Evolutionary conservation across 768 basidiomycete genomes (phyloP).

Genomic region (Tricholoma bakamatsutake): DNA sequence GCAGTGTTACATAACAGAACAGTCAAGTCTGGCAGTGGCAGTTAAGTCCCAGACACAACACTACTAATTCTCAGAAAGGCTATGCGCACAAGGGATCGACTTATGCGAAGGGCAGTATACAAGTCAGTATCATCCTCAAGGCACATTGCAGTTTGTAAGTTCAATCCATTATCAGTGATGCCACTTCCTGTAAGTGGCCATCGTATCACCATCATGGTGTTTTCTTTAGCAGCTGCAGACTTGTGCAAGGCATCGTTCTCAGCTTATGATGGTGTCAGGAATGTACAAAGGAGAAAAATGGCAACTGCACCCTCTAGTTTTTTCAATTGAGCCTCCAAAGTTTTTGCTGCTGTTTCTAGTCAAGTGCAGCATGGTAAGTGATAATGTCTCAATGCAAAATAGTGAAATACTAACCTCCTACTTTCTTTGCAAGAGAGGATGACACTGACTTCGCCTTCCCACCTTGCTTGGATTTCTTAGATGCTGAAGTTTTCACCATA

Average conservation of each 20-base stretch:
- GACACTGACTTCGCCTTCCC: background rate
- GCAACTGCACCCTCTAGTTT: background rate
- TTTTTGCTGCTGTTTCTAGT: background rate
- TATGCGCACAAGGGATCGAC: background rate
- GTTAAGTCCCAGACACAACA: background rate
- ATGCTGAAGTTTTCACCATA: background rate
- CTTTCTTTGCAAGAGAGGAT: background rate
- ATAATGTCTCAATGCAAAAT: background rate
- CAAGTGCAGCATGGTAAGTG: background rate
- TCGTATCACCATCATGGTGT: background rate
- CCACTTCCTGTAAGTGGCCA: background rate
- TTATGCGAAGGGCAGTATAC: background rate
- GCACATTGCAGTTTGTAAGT: background rate
- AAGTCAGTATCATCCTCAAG: background rate
- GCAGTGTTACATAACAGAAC: background rate
- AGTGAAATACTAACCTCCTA: background rate
- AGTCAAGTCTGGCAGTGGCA: background rate
- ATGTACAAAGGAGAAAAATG: background rate
- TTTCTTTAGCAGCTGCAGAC: background rate
- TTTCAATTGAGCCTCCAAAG: background rate
- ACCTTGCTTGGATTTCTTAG: background rate
- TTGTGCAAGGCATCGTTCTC: background rate
- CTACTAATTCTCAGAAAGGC: conserved; percentile 1
- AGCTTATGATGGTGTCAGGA: background rate
- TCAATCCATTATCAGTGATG: background rate